phyloP scores from a whole-genome alignment of 176 grass and related monocot genomes.

The Echinochloa phyllopogon region DNA sequence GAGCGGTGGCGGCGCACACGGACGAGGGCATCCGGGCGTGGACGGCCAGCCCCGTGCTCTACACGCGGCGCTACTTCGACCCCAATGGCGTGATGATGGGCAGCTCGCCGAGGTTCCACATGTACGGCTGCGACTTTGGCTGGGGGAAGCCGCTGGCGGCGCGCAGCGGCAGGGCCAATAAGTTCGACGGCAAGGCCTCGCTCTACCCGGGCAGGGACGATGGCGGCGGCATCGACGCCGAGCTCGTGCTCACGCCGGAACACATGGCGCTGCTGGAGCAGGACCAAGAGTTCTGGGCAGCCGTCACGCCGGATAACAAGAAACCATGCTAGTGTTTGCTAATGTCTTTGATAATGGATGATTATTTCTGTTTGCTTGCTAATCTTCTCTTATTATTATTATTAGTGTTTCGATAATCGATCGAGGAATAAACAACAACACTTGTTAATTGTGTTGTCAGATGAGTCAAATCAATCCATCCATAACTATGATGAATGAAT shows the following conservation, averaged over 20 bases:
- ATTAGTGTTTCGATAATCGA: too few species aligned
- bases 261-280: conserved; percentile 57
- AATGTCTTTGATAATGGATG: too few species aligned
- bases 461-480: too few species aligned
- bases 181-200: conserved; percentile 62
- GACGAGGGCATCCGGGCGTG: conserved; percentile 57
- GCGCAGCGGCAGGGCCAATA: conserved; percentile 68
- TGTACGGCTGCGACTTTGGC: conserved; percentile 76
- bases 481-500: too few species aligned
- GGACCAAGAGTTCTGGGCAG: conserved; percentile 66
- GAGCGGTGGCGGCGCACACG: conserved; percentile 55
- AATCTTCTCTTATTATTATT: too few species aligned
- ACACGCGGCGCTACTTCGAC: conserved; percentile 35
- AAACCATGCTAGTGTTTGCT: too few species aligned
- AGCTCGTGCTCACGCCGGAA: conserved; percentile 52
- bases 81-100: conserved; percentile 43
- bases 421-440: too few species aligned
- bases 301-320: conserved; percentile 19
- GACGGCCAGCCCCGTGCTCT: conserved; percentile 40
- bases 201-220: conserved; percentile 58
- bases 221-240: conserved; percentile 54
- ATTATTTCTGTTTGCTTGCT: too few species aligned
- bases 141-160: conserved; percentile 63
- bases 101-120: conserved; percentile 73
- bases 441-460: too few species aligned